phyloP scores from a whole-genome alignment of 2,329 filamentous ascomycete species.

The Alternaria gaisen region DNA sequence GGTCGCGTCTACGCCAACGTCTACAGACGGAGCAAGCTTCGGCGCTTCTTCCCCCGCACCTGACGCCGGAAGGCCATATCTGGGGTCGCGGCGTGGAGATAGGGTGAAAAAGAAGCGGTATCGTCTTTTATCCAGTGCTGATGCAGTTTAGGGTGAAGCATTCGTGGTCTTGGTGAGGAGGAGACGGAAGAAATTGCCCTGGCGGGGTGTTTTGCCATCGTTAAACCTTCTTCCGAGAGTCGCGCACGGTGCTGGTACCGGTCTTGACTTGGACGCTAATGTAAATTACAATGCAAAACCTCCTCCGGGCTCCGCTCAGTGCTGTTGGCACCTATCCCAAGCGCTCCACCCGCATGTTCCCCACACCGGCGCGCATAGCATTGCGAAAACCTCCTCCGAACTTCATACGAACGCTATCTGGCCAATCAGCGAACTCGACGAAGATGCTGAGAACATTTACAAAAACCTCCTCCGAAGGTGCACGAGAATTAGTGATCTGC shows the following conservation, averaged over 20 bases:
- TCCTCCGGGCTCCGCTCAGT: constrained; percentile 12
- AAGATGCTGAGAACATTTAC: constrained; percentile 6
- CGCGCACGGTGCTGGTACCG: background rate
- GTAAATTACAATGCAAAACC: constrained; percentile 14
- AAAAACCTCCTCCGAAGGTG: constrained; percentile 16
- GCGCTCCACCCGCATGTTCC: constrained; percentile 3
- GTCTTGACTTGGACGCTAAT: background rate
- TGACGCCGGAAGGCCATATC: background rate
- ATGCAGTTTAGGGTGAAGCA: background rate
- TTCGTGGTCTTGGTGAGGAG: background rate
- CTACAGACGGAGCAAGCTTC: background rate
- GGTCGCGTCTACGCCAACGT: background rate
- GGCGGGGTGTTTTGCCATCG: constrained; percentile 1
- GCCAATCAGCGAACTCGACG: background rate
- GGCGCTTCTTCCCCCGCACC: background rate
- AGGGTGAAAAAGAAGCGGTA: background rate
- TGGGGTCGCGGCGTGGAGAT: background rate
- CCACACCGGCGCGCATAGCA: constrained; percentile 1
- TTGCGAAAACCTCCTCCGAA: constrained; percentile 2
- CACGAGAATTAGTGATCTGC: constrained; percentile 1
- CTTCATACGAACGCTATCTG: background rate
- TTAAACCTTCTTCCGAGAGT: background rate
- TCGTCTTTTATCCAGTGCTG: background rate
- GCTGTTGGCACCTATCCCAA: constrained; percentile 10
- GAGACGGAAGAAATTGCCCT: background rate